Conservation (phyloP, 257 asterid genomes). For the Leonotis leonurus region DNA sequence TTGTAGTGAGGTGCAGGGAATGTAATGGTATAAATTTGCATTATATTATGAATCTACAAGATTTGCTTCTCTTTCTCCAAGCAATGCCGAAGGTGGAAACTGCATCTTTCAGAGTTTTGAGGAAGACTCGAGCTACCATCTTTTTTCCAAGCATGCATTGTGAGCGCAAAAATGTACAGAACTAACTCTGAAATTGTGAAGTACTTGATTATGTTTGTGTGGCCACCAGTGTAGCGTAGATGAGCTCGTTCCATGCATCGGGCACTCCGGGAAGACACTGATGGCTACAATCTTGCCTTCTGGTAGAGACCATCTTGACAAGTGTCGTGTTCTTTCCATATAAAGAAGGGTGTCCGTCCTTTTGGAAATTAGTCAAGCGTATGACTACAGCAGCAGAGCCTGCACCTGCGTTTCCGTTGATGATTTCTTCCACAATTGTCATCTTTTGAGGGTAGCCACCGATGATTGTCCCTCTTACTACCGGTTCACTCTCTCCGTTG, state of each 20-base stretch:
- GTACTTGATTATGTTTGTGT: constrained; percentile 24
- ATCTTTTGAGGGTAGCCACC: constrained; percentile 75
- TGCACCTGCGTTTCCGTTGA: constrained; percentile 50
- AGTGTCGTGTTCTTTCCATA: constrained; percentile 57
- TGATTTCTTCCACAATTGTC: constrained; percentile 64
- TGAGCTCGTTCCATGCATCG: constrained; percentile 94
- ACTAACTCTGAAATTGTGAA: background rate
- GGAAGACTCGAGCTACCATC: background rate
- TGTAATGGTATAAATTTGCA: too few species aligned
- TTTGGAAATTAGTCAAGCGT: constrained; percentile 69
- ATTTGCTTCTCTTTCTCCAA: too few species aligned
- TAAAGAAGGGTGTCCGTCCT: constrained; percentile 92
- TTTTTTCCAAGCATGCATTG: too few species aligned
- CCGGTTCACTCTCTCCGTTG: constrained; percentile 75
- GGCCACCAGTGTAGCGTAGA: constrained; percentile 59
- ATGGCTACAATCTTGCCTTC: constrained; percentile 92
- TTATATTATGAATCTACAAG: too few species aligned
- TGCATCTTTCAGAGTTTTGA: too few species aligned
- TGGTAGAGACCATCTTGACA: constrained; percentile 47
- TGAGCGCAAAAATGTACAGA: too few species aligned
- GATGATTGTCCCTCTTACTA: constrained; percentile 50
- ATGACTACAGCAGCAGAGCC: constrained; percentile 65
- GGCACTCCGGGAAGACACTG: constrained; percentile 99
- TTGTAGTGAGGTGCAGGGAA: too few species aligned
- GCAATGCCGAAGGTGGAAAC: too few species aligned